Evolutionary conservation across 140 eudicot species (phyloP).

Genomic region (Oenanthe javanica): DNA sequence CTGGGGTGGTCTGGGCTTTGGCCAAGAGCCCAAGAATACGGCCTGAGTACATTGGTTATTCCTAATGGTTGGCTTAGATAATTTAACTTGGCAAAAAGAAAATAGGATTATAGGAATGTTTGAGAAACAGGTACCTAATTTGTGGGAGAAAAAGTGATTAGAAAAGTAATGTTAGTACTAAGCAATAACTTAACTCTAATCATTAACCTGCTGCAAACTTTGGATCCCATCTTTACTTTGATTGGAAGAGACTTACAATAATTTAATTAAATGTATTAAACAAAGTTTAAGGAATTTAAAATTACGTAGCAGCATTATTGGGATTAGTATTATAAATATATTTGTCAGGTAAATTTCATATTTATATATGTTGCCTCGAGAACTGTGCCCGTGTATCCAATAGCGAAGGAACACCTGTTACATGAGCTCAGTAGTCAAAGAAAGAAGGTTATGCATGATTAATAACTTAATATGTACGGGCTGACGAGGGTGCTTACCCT

Average conservation of each 20-base stretch:
- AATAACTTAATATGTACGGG: neutral
- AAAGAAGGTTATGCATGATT: neutral
- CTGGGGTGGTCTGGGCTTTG: too few relatives aligned
- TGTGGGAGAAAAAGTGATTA: neutral
- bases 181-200: neutral
- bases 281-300: neutral
- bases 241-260: neutral
- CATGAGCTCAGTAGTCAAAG: neutral
- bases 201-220: conserved; percentile 5
- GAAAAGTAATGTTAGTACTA: neutral
- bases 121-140: neutral
- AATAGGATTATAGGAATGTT: too few relatives aligned
- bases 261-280: neutral
- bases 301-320: conserved; percentile 1
- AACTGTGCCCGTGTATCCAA: neutral
- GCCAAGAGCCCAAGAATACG: too few relatives aligned
- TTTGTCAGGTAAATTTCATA: neutral
- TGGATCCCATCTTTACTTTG: neutral
- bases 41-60: too few relatives aligned
- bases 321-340: neutral
- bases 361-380: neutral
- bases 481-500: neutral
- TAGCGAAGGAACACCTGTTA: neutral
- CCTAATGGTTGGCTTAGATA: too few relatives aligned
- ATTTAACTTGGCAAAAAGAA: too few relatives aligned